Evolutionary conservation across 495 filamentous ascomycete species (phyloP).

Genomic region (Coniosporium apollinis): DNA sequence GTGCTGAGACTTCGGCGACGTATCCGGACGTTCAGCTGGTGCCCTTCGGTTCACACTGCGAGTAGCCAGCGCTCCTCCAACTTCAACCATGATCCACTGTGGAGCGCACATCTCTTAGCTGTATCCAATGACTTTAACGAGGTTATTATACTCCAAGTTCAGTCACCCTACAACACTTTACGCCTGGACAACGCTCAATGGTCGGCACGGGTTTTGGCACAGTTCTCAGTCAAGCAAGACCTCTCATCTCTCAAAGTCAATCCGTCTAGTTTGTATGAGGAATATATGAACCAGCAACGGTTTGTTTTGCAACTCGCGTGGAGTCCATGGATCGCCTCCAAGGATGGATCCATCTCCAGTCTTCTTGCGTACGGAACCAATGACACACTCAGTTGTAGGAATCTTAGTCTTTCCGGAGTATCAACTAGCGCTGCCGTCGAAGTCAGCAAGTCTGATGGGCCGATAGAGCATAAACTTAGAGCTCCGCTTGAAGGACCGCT

Average conservation of each 20-base stretch:
- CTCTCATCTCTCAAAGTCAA: too few relatives aligned
- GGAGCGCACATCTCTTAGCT: conserved; percentile 22
- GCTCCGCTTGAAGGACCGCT: too few relatives aligned
- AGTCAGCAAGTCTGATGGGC: too few relatives aligned
- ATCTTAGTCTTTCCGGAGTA: too few relatives aligned
- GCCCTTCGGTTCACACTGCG: conserved; percentile 6
- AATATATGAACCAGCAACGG: not conserved
- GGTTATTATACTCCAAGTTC: conserved; percentile 21
- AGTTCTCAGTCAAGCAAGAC: too few relatives aligned
- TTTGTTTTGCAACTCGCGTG: not conserved
- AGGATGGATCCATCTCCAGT: not conserved
- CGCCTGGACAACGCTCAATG: not conserved
- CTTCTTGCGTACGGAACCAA: too few relatives aligned
- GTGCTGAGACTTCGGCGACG: conserved; percentile 11
- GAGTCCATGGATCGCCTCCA: not conserved
- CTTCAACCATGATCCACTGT: conserved; percentile 5
- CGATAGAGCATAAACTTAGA: too few relatives aligned
- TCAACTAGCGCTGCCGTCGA: too few relatives aligned
- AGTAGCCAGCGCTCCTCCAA: not conserved
- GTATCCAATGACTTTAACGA: conserved; percentile 29
- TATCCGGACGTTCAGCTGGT: conserved; percentile 18
- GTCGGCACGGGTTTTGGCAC: too few relatives aligned
- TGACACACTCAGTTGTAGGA: too few relatives aligned
- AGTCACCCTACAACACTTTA: conserved; percentile 14
- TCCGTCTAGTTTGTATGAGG: too few relatives aligned